A percentile compares a stretch with the other conserved stretches of the same genome.
Evolutionary conservation across 768 basidiomycete species (phyloP).

Genomic region (Mycena vulgaris): DNA sequence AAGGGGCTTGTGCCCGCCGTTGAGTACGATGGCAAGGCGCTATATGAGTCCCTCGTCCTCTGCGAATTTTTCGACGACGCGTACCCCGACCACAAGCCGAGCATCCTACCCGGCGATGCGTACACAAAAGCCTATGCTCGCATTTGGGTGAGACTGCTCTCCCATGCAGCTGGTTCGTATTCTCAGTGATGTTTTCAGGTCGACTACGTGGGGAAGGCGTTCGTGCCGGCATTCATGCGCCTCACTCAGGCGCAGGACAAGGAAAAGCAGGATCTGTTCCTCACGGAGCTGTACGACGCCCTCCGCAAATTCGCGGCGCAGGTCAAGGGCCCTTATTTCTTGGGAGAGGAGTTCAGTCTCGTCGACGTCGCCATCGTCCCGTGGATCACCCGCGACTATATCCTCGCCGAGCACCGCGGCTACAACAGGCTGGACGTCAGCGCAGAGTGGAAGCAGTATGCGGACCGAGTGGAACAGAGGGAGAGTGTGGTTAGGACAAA

Average conservation of each 20-base stretch:
- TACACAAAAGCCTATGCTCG: constrained; percentile 65
- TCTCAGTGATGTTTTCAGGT: constrained; percentile 39
- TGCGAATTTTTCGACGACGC: constrained; percentile 80
- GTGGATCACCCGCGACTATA: constrained; percentile 61
- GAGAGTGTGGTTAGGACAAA: constrained; percentile 59
- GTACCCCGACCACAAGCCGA: constrained; percentile 60
- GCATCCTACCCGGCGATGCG: constrained; percentile 68
- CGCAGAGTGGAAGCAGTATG: constrained; percentile 56
- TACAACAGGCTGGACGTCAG: constrained; percentile 56
- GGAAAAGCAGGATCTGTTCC: constrained; percentile 53
- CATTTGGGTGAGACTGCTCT: constrained; percentile 61
- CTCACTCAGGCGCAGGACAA: constrained; percentile 50
- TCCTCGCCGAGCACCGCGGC: constrained; percentile 59
- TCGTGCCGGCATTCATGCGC: constrained; percentile 68
- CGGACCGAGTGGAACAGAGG: constrained; percentile 50
- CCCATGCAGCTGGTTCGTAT: not conserved
- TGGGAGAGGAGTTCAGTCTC: constrained; percentile 62
- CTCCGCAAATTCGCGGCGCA: constrained; percentile 54
- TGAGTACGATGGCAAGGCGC: constrained; percentile 66
- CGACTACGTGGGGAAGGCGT: constrained; percentile 67
- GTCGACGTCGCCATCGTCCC: constrained; percentile 66
- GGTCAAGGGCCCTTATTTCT: constrained; percentile 63
- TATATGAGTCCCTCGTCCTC: constrained; percentile 77
- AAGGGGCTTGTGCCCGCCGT: constrained; percentile 77
- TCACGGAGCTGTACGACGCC: constrained; percentile 55